Evolutionary conservation across 106 monocot species (phyloP), one percentile per base, ranked within the genome.

Genomic region (Acorus gramineus): DNA sequence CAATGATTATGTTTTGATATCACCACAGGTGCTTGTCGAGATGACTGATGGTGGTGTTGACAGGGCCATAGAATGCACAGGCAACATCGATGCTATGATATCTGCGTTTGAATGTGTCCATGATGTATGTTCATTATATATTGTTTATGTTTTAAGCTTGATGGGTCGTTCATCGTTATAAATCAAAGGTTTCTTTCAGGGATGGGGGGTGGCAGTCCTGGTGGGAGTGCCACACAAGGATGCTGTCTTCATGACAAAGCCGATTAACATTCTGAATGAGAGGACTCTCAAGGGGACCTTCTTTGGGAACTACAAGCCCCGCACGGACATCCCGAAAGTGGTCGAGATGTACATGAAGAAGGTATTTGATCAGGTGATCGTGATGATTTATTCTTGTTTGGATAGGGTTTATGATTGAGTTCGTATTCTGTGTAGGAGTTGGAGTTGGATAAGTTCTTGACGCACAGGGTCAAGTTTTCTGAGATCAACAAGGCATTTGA

Each of bases 401-500:
- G 28, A 28, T 28, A 28, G 0, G 28, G 28, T 55, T 44, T 53
- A 6, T 10, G 46, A n/a, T 12, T 3, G 14, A 2, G n/a, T 13
- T 49, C 6, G 12, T 4, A 52, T 53, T 50, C 7, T 65, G 60
- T 64, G 58, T 71, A 76, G 83, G 72, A 79, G 53, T 56, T 83
- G 52, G 83, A 83, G 49, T 2, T 83, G 60, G 83, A 83, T 52
- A 83, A 83, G 65, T 83, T 83, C 67, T 68, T 83, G 49, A 83
- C 79, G 44, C 83, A 83, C 49, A 62, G 61, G 4, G 48, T 83
- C 4, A 51, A 69, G 1, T 83, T 83, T 68, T 62, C 75, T 0
- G 83, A 83, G 14, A 83, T 83, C 69, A 79, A 83, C 83, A 79
- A 68, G 68, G 79, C 83, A 2, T 83, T 83, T 50, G 83, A 83